Conservation (phyloP, 371 early-diverging fungal genomes). For the Mucor piriformis region DNA sequence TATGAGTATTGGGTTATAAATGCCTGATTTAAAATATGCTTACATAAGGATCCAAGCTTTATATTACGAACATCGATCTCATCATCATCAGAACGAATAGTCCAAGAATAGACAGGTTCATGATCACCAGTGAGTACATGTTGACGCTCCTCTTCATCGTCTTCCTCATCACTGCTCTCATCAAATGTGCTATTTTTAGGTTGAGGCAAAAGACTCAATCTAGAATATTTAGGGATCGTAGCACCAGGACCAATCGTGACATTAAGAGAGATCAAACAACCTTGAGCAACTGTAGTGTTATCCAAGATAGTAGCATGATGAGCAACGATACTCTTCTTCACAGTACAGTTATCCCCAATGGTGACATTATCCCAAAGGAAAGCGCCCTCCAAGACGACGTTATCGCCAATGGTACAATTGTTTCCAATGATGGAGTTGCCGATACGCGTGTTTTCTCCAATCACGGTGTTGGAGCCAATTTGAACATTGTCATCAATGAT, state of each 20-base stretch:
- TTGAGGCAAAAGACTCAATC: conserved; percentile 61
- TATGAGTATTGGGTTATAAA: too few species aligned
- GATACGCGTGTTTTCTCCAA: conserved; percentile 78
- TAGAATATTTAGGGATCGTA: conserved; percentile 68
- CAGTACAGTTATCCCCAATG: conserved; percentile 67
- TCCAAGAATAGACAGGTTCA: conserved; percentile 55
- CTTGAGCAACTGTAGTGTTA: conserved; percentile 65
- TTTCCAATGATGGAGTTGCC: conserved; percentile 83
- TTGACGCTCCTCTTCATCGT: conserved; percentile 44
- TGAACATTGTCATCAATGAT: conserved; percentile 80
- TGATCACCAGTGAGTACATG: conserved; percentile 40
- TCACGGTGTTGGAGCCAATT: conserved; percentile 75
- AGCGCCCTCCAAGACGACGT: conserved; percentile 77
- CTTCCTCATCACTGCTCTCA: conserved; percentile 53
- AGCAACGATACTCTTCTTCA: conserved; percentile 78
- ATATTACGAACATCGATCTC: conserved; percentile 50
- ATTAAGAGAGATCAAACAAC: conserved; percentile 71
- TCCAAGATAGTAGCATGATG: conserved; percentile 67
- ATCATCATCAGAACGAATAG: conserved; percentile 43
- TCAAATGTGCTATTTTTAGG: conserved; percentile 47
- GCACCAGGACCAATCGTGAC: conserved; percentile 81
- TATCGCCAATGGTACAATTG: conserved; percentile 76
- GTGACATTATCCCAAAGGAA: conserved; percentile 83
- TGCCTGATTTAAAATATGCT: too few species aligned
- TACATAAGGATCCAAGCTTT: conserved; percentile 42